Evolutionary conservation across 768 basidiomycete species (phyloP), one percentile per base, ranked within the genome.

Genomic region (Trametes gibbosa): DNA sequence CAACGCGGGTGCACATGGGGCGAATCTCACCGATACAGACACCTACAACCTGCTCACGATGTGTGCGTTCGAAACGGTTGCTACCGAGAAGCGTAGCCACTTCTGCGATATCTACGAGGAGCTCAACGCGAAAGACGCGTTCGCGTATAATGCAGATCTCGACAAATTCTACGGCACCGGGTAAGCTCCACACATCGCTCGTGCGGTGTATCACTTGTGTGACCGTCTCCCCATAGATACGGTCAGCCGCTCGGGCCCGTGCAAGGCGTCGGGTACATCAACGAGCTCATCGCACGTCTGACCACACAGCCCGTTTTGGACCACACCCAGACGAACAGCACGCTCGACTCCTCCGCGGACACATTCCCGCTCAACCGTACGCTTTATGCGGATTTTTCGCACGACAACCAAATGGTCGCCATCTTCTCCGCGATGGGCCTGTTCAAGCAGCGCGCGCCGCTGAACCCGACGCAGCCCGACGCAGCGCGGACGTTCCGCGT

Each of bases 191-290:
- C 55, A 17, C 63, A 16, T 14, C 32, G 5, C 14, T 3, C 9
- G 9, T 14, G 12, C 5, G 8, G 12, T 10, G 48, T 9, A 23
- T 19, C 13, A 85, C 0, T 76, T 89, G 12, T 40, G n/a, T 46
- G 19, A 37, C 41, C 35, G 13, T 45, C 13, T 24, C 8, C 19
- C 16, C 6, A 23, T 59, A 89, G 88, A 23, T 81, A 89, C 58
- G 90, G 91, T 1, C 83, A 84, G 52, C 63, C 72, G 0, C 75
- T 93, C 5, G 91, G 92, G 1, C 86, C 76, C 6, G 84, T 92
- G 10, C 90, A 91, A 69, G 91, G 92, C 25, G 86, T 94, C 8
- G 94, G 93, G 16, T 96, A 90, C 68, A 77, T 90, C 67, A 94
- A 94, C 69, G 93, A 95, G 73, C 81, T 96, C 19, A 70, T 95